Percentiles rank a stretch among this genome's conserved stretches.
Conservation (phyloP, 2,329 filamentous ascomycete species). For the Cytospora chrysosperma region DNA sequence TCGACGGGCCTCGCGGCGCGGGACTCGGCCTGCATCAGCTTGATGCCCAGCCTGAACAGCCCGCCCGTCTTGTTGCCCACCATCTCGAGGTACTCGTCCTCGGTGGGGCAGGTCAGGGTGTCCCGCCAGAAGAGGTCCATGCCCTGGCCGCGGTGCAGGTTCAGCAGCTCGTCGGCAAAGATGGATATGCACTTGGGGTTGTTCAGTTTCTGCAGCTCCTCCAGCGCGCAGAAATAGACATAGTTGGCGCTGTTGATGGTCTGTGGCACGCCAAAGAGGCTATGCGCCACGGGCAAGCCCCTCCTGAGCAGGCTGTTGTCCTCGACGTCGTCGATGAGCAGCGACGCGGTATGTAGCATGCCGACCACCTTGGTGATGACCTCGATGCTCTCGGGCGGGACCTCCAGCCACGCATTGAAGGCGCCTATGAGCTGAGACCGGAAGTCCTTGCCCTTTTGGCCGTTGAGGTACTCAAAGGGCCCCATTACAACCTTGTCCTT, state of each 20-base stretch:
- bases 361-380: conserved; percentile 78
- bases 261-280: conserved; percentile 81
- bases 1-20: conserved; percentile 47
- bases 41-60: conserved; percentile 79
- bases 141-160: conserved; percentile 82
- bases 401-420: conserved; percentile 78
- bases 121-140: conserved; percentile 93
- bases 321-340: conserved; percentile 86
- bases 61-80: conserved; percentile 89
- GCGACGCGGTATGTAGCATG: conserved; percentile 82
- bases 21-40: conserved; percentile 81
- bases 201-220: conserved; percentile 68
- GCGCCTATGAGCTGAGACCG: conserved; percentile 75
- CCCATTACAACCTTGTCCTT: conserved; percentile 77
- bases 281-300: conserved; percentile 78
- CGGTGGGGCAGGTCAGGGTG: conserved; percentile 76
- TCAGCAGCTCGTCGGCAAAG: conserved; percentile 79
- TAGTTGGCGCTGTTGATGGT: conserved; percentile 92
- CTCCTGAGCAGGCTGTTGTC: conserved; percentile 67
- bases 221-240: conserved; percentile 77
- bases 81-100: conserved; percentile 94
- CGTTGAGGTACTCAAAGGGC: conserved; percentile 77
- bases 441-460: conserved; percentile 82
- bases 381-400: conserved; percentile 66
- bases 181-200: conserved; percentile 67